Evolutionary conservation across 352 stramenopile species (phyloP).

Genomic region (Globisporangium carolinianum): DNA sequence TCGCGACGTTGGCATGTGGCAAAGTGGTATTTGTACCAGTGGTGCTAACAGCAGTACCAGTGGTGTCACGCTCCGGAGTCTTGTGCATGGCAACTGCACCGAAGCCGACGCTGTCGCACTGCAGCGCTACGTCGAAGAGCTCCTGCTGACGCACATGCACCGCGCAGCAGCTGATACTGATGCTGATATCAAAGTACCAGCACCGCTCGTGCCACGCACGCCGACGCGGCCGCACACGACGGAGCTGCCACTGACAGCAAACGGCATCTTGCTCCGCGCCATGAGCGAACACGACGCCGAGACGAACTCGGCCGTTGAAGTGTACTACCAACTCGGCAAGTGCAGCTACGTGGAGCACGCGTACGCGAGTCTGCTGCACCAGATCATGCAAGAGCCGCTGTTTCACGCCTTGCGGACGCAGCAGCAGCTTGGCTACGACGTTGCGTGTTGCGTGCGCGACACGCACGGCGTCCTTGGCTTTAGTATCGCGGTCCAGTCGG

Average conservation of each 20-base stretch:
- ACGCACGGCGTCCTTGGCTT: constrained; percentile 72
- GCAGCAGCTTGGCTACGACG: constrained; percentile 81
- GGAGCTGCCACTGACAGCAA: constrained; percentile 37
- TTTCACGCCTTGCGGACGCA: constrained; percentile 77
- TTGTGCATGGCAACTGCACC: constrained; percentile 67
- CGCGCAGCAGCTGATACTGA: constrained; percentile 6
- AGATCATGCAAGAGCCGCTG: constrained; percentile 77
- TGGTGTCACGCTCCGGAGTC: constrained; percentile 17
- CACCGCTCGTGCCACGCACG: constrained; percentile 14
- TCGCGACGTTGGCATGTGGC: constrained; percentile 17
- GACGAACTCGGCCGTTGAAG: constrained; percentile 72
- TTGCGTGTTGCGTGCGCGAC: constrained; percentile 65
- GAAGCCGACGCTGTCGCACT: constrained; percentile 25
- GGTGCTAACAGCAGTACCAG: not conserved
- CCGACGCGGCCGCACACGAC: constrained; percentile 37
- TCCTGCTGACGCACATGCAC: constrained; percentile 13
- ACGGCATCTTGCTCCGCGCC: constrained; percentile 51
- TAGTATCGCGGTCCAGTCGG: constrained; percentile 63
- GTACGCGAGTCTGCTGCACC: constrained; percentile 63
- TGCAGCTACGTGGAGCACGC: constrained; percentile 36
- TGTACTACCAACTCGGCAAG: constrained; percentile 81
- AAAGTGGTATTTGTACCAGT: not conserved
- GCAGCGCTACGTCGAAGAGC: constrained; percentile 26
- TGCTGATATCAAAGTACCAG: too few relatives aligned
- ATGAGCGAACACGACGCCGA: constrained; percentile 61